Percentiles rank a stretch among this genome's conserved stretches.
phyloP scores from a whole-genome alignment of 805 yeast genomes.

The Scheffersomyces lignosus region DNA sequence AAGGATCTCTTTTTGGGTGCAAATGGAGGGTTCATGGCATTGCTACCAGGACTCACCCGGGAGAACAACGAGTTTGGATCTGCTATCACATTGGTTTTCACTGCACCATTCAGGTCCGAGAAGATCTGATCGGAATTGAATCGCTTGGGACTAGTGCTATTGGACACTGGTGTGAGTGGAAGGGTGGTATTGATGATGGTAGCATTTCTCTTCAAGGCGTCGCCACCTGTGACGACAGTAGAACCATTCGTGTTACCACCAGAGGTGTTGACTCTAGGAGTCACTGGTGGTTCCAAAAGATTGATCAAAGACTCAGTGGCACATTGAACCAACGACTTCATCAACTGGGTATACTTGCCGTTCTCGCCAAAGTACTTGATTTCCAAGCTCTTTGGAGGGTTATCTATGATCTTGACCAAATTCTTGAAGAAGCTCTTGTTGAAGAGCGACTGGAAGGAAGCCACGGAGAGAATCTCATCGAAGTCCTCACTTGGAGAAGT shows the following conservation, averaged over 20 bases:
- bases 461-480: constrained; percentile 19
- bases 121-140: constrained; percentile 6
- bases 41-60: constrained; percentile 8
- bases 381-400: constrained; percentile 48
- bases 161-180: constrained; percentile 21
- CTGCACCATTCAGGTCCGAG: not conserved
- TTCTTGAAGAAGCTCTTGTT: constrained; percentile 21
- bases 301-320: constrained; percentile 26
- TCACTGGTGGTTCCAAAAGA: constrained; percentile 25
- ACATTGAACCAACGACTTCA: constrained; percentile 34
- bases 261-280: constrained; percentile 27
- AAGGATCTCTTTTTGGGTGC: constrained; percentile 13
- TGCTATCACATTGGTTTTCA: not conserved
- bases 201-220: not conserved
- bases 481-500: constrained; percentile 14
- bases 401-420: constrained; percentile 38
- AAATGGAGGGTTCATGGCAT: constrained; percentile 11
- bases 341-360: constrained; percentile 34
- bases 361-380: constrained; percentile 43
- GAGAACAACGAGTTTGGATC: not conserved
- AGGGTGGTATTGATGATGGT: constrained; percentile 5
- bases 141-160: constrained; percentile 26
- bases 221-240: constrained; percentile 1
- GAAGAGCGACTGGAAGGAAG: constrained; percentile 14
- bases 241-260: constrained; percentile 1